Conservation (phyloP, 1,284 basidiomycete genomes). For the Moesziomyces sp. region DNA sequence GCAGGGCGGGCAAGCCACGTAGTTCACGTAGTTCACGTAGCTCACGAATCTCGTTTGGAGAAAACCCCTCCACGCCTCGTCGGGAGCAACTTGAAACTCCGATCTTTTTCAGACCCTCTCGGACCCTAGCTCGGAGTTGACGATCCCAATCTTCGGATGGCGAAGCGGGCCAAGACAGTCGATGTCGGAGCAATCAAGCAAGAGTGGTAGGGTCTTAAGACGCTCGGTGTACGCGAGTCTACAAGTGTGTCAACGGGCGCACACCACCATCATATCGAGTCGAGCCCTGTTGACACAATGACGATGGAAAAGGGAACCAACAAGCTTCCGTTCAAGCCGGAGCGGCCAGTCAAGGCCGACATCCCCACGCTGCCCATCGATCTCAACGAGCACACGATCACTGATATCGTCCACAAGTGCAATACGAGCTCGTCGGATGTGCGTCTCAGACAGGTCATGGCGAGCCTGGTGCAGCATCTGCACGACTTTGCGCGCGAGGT, state of each 20-base stretch:
- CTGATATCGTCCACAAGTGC: conserved; percentile 21
- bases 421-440: conserved; percentile 9
- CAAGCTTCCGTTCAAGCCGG: conserved; percentile 8
- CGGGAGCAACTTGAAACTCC: too few relatives aligned
- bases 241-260: neutral
- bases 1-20: too few relatives aligned
- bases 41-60: too few relatives aligned
- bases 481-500: conserved; percentile 80
- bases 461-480: conserved; percentile 74
- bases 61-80: too few relatives aligned
- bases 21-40: too few relatives aligned
- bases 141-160: too few relatives aligned
- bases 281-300: conserved; percentile 1
- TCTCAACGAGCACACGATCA: conserved; percentile 23
- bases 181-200: too few relatives aligned
- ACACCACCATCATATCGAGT: neutral
- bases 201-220: too few relatives aligned
- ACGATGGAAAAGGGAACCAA: neutral
- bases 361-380: conserved; percentile 27
- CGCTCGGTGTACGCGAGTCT: too few relatives aligned
- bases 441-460: conserved; percentile 72
- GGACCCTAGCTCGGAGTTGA: too few relatives aligned
- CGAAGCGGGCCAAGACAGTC: too few relatives aligned
- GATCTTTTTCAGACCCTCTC: too few relatives aligned
- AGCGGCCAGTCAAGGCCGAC: conserved; percentile 11